These are phyloP conservation scores for Chaetothyriales sp. DNA, from an alignment of 2,329 filamentous ascomycete species.

Conservation along the genomic window DNA sequence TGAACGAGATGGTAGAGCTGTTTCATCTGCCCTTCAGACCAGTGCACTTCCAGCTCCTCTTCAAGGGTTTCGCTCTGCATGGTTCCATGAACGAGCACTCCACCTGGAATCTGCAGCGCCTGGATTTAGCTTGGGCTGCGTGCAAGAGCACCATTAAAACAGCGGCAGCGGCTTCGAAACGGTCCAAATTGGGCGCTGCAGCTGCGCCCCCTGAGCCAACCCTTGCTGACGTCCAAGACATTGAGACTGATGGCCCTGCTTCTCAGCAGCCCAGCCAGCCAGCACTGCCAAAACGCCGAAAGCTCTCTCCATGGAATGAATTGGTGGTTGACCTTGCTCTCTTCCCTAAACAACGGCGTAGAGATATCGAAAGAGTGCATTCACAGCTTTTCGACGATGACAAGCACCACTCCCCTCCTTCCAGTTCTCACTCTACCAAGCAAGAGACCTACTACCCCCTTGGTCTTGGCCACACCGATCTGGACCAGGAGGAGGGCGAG, in stretches of 20 bases:
- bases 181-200: background rate
- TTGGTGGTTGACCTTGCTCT: constrained; percentile 15
- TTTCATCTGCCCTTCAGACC: constrained; percentile 56
- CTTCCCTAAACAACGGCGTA: constrained; percentile 15
- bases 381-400: constrained; percentile 16
- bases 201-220: background rate
- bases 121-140: constrained; percentile 52
- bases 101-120: constrained; percentile 55
- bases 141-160: constrained; percentile 35
- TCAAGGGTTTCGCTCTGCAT: constrained; percentile 65
- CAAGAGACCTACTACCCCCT: constrained; percentile 14
- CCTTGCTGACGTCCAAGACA: background rate
- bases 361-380: constrained; percentile 15
- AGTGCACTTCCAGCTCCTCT: constrained; percentile 62
- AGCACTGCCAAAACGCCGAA: constrained; percentile 3
- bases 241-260: background rate
- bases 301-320: constrained; percentile 14
- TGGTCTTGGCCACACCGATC: constrained; percentile 6
- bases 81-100: constrained; percentile 45
- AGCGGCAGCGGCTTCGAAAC: background rate
- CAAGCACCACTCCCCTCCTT: constrained; percentile 2
- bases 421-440: background rate
- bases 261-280: background rate
- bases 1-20: constrained; percentile 62
- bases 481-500: constrained; percentile 17